Evolutionary conservation across 2,329 filamentous ascomycete species (phyloP), one percentile per base, ranked within the genome.

Genomic region (Sporothrix protearum): DNA sequence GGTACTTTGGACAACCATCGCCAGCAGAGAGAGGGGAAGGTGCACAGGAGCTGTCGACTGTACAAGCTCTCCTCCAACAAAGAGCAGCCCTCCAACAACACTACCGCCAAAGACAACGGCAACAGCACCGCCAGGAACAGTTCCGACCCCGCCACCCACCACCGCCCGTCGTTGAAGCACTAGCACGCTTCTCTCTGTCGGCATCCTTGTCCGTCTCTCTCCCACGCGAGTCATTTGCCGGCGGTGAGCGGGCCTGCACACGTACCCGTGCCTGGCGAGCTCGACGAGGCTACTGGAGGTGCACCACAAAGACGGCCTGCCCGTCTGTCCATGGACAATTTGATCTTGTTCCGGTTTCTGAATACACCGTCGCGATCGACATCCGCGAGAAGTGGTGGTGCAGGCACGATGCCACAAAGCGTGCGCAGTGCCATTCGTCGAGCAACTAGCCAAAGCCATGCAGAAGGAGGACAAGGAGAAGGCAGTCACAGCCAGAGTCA

Each of bases 301-400:
- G 49, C 66, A 22, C 42, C 64, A 12, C 64, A 30, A 19, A 45
- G 64, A 7, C 28, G 36, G 19, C 9, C 53, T 14, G 64, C 45
- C 3, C 64, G 45, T 2, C 28, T 67, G 19, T 67, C 64, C 2
- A 36, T 22, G 10, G 64, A 67, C 25, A 67, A 51, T 16, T 67
- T 67, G 36, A 67, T 67, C 19, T 10, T 67, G 8, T 67, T 51
- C 28, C 45, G 64, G 1, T 67, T 67, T 3, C 14, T 67, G 0
- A 51, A 67, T n/a, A 12, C 64, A n/a, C 64, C 64, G 9, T 67
- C 45, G 5, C 64, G 64, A 10, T 51, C 64, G 28, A 16, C 64
- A 22, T 67, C 64, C 1, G 64, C 5, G n/a, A 14, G 42, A 7
- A 49, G 22, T n/a, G 25, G 25, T 6, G 28, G 45, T 5, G 19